phyloP scores from a whole-genome alignment of 2,329 filamentous ascomycete genomes.

The Lachnellula subtilissima region DNA sequence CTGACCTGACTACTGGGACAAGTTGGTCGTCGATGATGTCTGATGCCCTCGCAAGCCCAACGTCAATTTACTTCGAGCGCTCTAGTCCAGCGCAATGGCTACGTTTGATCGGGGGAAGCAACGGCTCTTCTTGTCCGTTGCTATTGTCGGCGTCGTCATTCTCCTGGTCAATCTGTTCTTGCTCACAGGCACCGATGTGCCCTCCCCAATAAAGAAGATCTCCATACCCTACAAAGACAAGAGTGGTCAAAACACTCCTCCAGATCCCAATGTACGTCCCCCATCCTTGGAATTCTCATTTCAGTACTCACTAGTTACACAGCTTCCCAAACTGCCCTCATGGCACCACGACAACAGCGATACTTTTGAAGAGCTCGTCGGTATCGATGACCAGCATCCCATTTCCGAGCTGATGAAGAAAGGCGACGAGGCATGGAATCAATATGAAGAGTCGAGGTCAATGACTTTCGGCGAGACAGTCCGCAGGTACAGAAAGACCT shows the following conservation, averaged over 20 bases:
- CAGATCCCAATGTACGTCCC: conserved; percentile 20
- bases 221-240: conserved; percentile 13
- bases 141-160: conserved; percentile 17
- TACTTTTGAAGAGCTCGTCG: conserved; percentile 22
- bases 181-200: conserved; percentile 24
- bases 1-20: no score
- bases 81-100: conserved; percentile 14
- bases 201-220: conserved; percentile 23
- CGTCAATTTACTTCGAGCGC: not conserved
- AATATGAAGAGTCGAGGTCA: conserved; percentile 35
- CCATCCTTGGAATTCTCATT: not conserved
- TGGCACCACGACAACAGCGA: conserved; percentile 22
- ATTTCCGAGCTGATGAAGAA: conserved; percentile 30
- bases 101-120: conserved; percentile 22
- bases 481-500: conserved; percentile 48
- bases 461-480: conserved; percentile 48
- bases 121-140: conserved; percentile 23
- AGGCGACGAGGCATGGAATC: conserved; percentile 28
- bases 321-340: conserved; percentile 24
- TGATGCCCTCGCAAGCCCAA: not conserved
- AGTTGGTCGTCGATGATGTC: no score
- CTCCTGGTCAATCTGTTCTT: conserved; percentile 26
- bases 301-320: conserved; percentile 1
- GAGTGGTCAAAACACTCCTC: conserved; percentile 7
- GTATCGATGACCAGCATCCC: conserved; percentile 28